A percentile compares a stretch with the other conserved stretches of the same genome.
Conservation (phyloP, 768 basidiomycete genomes). For the Cyathus striatus region DNA sequence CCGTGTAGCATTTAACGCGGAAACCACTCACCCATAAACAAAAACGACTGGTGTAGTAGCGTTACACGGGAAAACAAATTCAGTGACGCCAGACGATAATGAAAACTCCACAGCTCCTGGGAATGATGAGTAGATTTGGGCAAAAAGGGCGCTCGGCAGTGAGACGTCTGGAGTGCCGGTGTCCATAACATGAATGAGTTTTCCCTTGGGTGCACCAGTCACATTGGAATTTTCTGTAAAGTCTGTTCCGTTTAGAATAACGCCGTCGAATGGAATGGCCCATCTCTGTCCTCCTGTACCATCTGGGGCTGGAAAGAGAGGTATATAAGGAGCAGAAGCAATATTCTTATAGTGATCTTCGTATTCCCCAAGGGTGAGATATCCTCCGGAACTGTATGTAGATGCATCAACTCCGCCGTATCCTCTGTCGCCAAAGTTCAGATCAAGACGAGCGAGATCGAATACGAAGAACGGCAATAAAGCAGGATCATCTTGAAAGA, state of each 20-base stretch:
- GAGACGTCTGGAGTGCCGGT: conserved; percentile 38
- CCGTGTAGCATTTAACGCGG: neutral
- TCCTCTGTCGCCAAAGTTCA: conserved; percentile 29
- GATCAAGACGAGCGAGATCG: conserved; percentile 36
- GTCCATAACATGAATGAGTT: conserved; percentile 32
- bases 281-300: no score
- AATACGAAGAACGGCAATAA: conserved; percentile 33
- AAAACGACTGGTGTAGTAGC: conserved; percentile 27
- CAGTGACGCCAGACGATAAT: conserved; percentile 8
- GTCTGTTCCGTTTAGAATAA: conserved; percentile 25
- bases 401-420: no score
- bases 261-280: conserved; percentile 34
- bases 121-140: conserved; percentile 32
- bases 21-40: conserved; percentile 28
- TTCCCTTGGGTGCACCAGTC: conserved; percentile 19
- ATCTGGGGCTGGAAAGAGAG: conserved; percentile 25
- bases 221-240: conserved; percentile 22
- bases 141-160: conserved; percentile 23
- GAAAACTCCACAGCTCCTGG: conserved; percentile 25
- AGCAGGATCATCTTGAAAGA: conserved; percentile 27
- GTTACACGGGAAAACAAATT: conserved; percentile 38
- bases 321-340: conserved; percentile 20
- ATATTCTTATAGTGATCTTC: conserved; percentile 25
- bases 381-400: no score
- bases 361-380: conserved; percentile 38